These are phyloP conservation scores for Trichoderma afroharzianum DNA, from an alignment of 2,329 filamentous ascomycete species.

Conservation along the genomic window DNA sequence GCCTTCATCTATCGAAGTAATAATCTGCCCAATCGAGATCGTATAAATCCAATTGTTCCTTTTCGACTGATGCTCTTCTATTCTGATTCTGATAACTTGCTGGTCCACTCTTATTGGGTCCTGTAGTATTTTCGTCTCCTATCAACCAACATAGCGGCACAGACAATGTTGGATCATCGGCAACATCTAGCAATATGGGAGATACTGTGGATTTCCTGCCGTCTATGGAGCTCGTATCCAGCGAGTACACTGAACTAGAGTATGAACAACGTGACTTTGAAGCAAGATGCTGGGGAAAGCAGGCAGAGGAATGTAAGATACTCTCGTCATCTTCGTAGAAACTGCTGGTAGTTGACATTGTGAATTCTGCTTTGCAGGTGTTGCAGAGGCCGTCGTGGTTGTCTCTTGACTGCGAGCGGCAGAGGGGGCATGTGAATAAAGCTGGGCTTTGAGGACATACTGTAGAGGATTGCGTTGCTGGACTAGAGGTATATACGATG, in stretches of 20 bases:
- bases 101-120: neutral
- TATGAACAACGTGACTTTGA: neutral
- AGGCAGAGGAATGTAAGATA: neutral
- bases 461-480: neutral
- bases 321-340: neutral
- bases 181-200: neutral
- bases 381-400: neutral
- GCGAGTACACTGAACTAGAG: neutral
- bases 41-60: constrained; percentile 18
- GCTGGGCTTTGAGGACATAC: neutral
- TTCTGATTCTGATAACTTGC: neutral
- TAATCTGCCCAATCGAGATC: constrained; percentile 32
- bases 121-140: neutral
- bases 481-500: neutral
- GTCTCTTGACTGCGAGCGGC: neutral
- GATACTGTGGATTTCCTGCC: neutral
- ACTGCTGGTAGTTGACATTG: neutral
- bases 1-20: constrained; percentile 31
- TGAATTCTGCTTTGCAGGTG: neutral
- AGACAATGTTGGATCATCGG: neutral
- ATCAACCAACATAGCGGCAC: neutral
- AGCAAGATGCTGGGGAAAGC: neutral
- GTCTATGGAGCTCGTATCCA: neutral
- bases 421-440: neutral
- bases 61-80: neutral